These are phyloP conservation scores for Lactarius indigo DNA, from an alignment of 768 basidiomycete species.

Conservation along the genomic window DNA sequence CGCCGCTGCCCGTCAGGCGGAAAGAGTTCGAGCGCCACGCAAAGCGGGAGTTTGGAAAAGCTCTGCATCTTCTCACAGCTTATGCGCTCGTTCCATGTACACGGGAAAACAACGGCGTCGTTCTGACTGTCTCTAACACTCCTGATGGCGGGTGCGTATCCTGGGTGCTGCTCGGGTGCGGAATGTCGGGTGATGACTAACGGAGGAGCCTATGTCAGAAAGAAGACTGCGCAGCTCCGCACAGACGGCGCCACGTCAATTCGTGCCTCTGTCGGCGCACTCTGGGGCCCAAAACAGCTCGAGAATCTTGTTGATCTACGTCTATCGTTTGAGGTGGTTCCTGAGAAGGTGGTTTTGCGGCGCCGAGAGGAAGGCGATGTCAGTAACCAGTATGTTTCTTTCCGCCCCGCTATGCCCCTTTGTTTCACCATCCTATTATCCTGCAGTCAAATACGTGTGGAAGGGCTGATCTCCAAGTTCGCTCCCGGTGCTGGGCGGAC, in stretches of 20 bases:
- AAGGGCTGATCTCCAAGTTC: slow-evolving; percentile 85
- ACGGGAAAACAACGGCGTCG: slow-evolving; percentile 52
- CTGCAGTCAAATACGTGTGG: slow-evolving; percentile 47
- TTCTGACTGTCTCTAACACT: slow-evolving; percentile 70
- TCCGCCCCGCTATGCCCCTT: too few species aligned
- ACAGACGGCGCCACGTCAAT: slow-evolving; percentile 66
- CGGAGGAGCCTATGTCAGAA: slow-evolving; percentile 34
- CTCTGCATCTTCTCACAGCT: slow-evolving; percentile 73
- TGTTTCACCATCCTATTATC: too few species aligned
- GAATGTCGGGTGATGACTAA: background rate
- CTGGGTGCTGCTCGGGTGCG: background rate
- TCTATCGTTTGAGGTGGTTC: slow-evolving; percentile 62
- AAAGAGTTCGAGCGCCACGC: slow-evolving; percentile 87
- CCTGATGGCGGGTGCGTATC: slow-evolving; percentile 61
- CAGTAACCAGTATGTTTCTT: slow-evolving; percentile 12
- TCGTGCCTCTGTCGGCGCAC: slow-evolving; percentile 58
- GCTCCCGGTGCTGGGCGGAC: slow-evolving; percentile 68
- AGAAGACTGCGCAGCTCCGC: slow-evolving; percentile 64
- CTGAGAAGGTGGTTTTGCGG: slow-evolving; percentile 52
- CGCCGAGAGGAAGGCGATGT: slow-evolving; percentile 33
- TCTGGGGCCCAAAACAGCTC: slow-evolving; percentile 84
- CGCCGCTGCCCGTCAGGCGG: slow-evolving; percentile 80
- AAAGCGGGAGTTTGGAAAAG: slow-evolving; percentile 88
- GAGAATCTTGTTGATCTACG: slow-evolving; percentile 74
- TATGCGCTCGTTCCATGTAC: slow-evolving; percentile 87